Evolutionary conservation across 176 grass and related monocot genomes (phyloP).

Genomic region (Coix lacrymajobi): DNA sequence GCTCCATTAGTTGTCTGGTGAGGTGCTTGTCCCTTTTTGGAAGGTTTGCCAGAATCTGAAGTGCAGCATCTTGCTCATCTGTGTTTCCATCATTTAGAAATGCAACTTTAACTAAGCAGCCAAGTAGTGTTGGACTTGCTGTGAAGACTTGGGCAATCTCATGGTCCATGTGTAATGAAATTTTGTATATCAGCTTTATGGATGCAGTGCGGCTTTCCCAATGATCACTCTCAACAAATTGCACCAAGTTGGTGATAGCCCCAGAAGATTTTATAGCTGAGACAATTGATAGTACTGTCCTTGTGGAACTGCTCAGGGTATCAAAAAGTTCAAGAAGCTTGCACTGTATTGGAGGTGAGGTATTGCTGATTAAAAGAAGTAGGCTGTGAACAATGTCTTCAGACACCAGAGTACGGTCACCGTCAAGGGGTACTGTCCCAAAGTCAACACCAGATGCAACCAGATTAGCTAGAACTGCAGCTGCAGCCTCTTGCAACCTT

Average conservation of each 20-base stretch:
- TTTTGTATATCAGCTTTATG: conserved; percentile 54
- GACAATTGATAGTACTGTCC: conserved; percentile 48
- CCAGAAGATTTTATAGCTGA: conserved; percentile 66
- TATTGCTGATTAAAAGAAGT: conserved; percentile 77
- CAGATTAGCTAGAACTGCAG: conserved; percentile 60
- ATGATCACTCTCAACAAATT: conserved; percentile 67
- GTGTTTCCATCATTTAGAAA: conserved; percentile 32
- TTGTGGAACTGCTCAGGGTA: conserved; percentile 37
- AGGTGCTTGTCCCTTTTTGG: conserved; percentile 49
- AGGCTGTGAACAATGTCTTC: conserved; percentile 62
- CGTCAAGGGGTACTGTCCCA: conserved; percentile 36
- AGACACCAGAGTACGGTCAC: conserved; percentile 52
- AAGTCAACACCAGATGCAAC: conserved; percentile 57
- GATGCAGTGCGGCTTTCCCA: conserved; percentile 51
- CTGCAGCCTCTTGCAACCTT: conserved; percentile 65
- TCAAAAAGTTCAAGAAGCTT: conserved; percentile 61
- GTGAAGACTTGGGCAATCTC: conserved; percentile 60
- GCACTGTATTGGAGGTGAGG: conserved; percentile 62
- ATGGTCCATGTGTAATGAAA: conserved; percentile 53
- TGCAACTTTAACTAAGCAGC: conserved; percentile 48
- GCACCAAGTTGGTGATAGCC: conserved; percentile 66
- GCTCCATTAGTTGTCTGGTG: conserved; percentile 57
- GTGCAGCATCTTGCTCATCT: conserved; percentile 58
- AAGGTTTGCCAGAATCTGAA: conserved; percentile 60
- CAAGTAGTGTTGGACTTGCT: conserved; percentile 48